phyloP scores from a whole-genome alignment of 2,329 filamentous ascomycete species.

The Sordariomycetes sp. region DNA sequence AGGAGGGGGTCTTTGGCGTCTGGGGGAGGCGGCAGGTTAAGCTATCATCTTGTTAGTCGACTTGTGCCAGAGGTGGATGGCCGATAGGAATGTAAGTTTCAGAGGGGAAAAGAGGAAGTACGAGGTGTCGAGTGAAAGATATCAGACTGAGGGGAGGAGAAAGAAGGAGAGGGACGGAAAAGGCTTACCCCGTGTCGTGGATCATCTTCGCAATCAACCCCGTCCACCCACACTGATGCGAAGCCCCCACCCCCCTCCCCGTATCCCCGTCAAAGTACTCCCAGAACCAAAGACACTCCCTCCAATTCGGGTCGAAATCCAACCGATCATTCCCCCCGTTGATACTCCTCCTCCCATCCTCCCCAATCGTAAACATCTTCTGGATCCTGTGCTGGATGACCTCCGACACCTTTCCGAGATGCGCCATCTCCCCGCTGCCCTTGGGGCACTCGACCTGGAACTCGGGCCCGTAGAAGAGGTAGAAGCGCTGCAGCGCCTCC shows the following conservation, averaged over 20 bases:
- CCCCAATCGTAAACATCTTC: conserved; percentile 74
- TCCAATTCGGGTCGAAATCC: conserved; percentile 89
- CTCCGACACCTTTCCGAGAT: conserved; percentile 86
- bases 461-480: conserved; percentile 84
- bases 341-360: conserved; percentile 78
- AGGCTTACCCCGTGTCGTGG: conserved; percentile 81
- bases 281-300: conserved; percentile 86
- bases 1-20: conserved; percentile 76
- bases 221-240: conserved; percentile 94
- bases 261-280: conserved; percentile 94
- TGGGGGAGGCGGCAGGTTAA: conserved; percentile 84
- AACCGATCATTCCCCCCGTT: conserved; percentile 75
- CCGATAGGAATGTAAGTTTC: no score
- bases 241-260: conserved; percentile 79
- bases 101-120: background rate
- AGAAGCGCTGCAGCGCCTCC: conserved; percentile 88
- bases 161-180: background rate
- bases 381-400: conserved; percentile 91
- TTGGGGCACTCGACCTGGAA: conserved; percentile 80
- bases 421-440: conserved; percentile 80
- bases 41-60: conserved; percentile 25
- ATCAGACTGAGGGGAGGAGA: background rate
- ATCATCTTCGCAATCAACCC: conserved; percentile 94
- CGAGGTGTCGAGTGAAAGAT: no score
- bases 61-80: background rate